Conservation (phyloP, 345 rosid genomes). For the Zanthoxylum bungeanum region DNA sequence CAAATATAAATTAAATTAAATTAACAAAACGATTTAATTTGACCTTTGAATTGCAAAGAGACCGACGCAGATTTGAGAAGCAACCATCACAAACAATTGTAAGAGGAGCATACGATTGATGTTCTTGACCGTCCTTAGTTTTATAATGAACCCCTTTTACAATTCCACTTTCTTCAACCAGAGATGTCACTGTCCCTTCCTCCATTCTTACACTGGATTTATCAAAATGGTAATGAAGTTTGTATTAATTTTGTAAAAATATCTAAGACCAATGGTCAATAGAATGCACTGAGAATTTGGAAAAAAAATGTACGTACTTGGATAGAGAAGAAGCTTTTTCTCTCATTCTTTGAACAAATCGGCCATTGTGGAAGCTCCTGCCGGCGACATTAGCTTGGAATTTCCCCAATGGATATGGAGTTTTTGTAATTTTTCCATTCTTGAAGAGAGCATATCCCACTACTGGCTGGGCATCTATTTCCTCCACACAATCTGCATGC, state of each 20-base stretch:
- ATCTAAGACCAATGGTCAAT: too few relatives aligned
- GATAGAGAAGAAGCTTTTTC: constrained; percentile 49
- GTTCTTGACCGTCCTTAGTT: not conserved
- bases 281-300: too few relatives aligned
- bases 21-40: too few relatives aligned
- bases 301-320: constrained; percentile 24
- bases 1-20: too few relatives aligned
- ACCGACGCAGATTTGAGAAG: constrained; percentile 4
- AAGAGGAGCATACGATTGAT: not conserved
- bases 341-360: constrained; percentile 50
- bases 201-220: constrained; percentile 1
- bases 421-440: not conserved
- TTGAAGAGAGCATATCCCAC: not conserved
- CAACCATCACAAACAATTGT: constrained; percentile 7
- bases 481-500: not conserved
- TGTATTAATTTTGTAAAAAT: too few relatives aligned
- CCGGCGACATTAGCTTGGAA: constrained; percentile 17
- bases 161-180: not conserved
- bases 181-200: constrained; percentile 3
- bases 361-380: constrained; percentile 51
- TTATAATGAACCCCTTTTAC: not conserved
- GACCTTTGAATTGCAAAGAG: constrained; percentile 1
- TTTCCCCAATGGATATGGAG: not conserved
- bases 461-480: not conserved
- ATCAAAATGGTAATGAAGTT: too few relatives aligned